These are phyloP conservation scores for Fraxinus sp. DNA, from an alignment of 305 asterid genomes.

Conservation along the genomic window DNA sequence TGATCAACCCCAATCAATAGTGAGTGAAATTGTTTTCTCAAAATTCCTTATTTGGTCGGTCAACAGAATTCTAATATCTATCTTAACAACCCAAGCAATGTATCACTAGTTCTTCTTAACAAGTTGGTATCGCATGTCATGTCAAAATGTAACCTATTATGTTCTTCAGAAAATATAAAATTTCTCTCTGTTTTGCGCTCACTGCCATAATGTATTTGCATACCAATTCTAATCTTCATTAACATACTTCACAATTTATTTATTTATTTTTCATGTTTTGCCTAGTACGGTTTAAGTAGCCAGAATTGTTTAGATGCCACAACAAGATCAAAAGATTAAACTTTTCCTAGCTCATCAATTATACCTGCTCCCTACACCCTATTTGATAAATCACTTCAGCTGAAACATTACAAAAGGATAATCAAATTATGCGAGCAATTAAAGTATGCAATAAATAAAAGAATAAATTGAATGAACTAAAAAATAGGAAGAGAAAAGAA, in stretches of 20 bases:
- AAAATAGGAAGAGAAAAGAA: not conserved
- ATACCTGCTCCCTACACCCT: not conserved
- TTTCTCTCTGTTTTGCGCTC: not conserved
- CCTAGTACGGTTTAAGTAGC: not conserved
- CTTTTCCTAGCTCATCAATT: conserved; percentile 2
- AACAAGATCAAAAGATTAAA: conserved; percentile 4
- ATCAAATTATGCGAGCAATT: not conserved
- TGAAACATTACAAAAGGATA: not conserved
- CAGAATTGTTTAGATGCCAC: not conserved
- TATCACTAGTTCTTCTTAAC: not conserved
- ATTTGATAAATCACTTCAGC: not conserved
- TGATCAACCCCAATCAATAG: not conserved
- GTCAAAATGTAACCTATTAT: not conserved
- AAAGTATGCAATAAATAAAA: not conserved
- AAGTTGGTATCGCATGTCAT: not conserved
- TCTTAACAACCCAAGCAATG: not conserved
- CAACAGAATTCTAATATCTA: not conserved
- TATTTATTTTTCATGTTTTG: not conserved
- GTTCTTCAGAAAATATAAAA: not conserved
- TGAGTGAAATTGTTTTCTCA: not conserved
- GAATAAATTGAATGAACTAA: not conserved
- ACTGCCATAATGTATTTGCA: not conserved
- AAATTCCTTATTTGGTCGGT: not conserved
- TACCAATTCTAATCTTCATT: not conserved
- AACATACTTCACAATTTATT: not conserved